These are phyloP conservation scores for maize (Zea mays) DNA, from an alignment of 176 grass and related monocot genomes.

Conservation along the genomic window DNA sequence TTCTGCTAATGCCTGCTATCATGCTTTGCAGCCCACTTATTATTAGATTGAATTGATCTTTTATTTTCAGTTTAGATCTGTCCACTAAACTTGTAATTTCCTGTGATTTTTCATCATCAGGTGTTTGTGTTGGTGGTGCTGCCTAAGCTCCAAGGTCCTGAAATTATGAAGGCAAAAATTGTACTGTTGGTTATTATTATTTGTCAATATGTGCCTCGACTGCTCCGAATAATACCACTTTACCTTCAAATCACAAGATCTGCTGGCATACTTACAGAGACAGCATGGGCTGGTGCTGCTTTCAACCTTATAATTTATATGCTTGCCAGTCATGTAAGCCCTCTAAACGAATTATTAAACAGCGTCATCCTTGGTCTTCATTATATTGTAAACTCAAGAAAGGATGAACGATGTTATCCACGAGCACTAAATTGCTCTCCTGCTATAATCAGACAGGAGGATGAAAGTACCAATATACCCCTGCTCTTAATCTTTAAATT, in stretches of 20 bases:
- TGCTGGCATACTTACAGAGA: constrained; percentile 93
- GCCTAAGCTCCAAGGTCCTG: constrained; percentile 52
- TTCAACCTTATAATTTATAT: constrained; percentile 99
- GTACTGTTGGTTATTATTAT: constrained; percentile 70
- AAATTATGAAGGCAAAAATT: constrained; percentile 71
- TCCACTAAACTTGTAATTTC: constrained; percentile 1
- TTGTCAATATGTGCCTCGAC: constrained; percentile 88
- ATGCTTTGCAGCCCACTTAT: background rate
- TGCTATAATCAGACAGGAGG: background rate
- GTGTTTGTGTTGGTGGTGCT: constrained; percentile 75
- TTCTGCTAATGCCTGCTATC: background rate
- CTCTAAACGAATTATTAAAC: constrained; percentile 4
- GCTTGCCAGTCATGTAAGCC: constrained; percentile 97
- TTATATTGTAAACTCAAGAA: background rate
- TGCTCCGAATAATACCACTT: constrained; percentile 85
- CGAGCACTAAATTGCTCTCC: background rate
- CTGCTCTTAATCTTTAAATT: background rate
- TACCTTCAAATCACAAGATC: constrained; percentile 96
- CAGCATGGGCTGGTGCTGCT: constrained; percentile 96
- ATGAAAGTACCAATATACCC: background rate
- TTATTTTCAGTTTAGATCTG: constrained; percentile 24
- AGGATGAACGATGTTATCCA: background rate
- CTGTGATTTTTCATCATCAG: constrained; percentile 38
- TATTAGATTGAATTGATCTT: background rate
- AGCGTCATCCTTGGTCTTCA: background rate